Base-by-base conservation (phyloP, 2,329 filamentous ascomycete genomes). In the Aspergillus eucalypticola region DNA sequence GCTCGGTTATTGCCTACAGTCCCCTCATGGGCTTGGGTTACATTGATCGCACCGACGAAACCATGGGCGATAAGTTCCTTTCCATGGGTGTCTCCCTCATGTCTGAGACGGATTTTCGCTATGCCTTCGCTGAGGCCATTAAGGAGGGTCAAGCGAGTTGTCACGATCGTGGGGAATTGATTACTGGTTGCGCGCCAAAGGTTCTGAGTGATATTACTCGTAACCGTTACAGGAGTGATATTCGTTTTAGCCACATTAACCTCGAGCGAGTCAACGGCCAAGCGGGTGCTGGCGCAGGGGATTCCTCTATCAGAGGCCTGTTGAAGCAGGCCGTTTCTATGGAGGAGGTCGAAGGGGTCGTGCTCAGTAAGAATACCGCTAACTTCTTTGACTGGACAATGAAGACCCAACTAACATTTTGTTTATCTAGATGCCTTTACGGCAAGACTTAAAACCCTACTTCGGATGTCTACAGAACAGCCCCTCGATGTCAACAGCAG, bases 1-100 rank as follows among this genome's bases (percentile, higher is more conserved):
- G 63, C 1, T 77, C 75, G 1, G 69, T 71, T 2, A 69, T 82
- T 27, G 64, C 78, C 53, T 73, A 82, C 3, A 75, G 78, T 1
- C 56, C 66, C 5, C 66, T 83, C 0, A 58, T 75, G 0, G 82
- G 78, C 5, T 63, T 77, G 1, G 82, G 82, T 0, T 81, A 79
- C 59, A 69, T 81, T 6, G 58, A 13, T 3, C 59, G 35, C 19
- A n/a, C 53, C 15, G 49, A 55, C 1, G 32, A n/a, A 8, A 21
- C 46, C 19, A 46, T n/a, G 38, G 17, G 42, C 6, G 53, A 54
- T 7, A 32, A 41, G 5, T 59, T 59, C 32, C 13, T 3, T 0
- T 27, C 25, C 1, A 13, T 60, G 13, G 61, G 61, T 8, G 42
- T 55, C 8, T 52, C 27, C 8, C 35, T 17, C 23, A 49, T 64